Evolutionary conservation across 345 rosid species (phyloP).

Genomic region (Cardamine occulta): DNA sequence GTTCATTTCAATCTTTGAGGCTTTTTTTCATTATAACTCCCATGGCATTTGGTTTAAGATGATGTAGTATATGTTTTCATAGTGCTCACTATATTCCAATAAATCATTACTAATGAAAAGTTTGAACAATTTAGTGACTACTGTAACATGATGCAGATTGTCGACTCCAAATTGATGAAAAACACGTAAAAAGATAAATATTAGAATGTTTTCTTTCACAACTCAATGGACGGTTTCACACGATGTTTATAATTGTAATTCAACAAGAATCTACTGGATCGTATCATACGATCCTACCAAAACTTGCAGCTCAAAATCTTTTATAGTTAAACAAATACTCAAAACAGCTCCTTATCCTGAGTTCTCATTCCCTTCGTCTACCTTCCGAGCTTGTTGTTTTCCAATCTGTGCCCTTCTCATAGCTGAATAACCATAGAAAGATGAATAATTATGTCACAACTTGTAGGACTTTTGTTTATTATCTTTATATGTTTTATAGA

Average conservation of each 20-base stretch:
- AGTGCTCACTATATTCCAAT: background rate
- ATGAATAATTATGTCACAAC: slow-evolving; percentile 5
- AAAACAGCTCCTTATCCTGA: slow-evolving; percentile 22
- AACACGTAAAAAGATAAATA: background rate
- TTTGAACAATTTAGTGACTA: background rate
- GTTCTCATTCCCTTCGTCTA: slow-evolving; percentile 9
- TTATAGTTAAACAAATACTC: background rate
- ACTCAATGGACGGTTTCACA: background rate
- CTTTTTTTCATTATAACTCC: too few relatives aligned
- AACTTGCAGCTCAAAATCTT: slow-evolving; percentile 25
- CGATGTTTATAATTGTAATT: slow-evolving; percentile 4
- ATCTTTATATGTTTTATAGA: background rate
- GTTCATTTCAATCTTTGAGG: too few relatives aligned
- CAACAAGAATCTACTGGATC: slow-evolving; percentile 7
- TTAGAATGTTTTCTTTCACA: slow-evolving; percentile 26
- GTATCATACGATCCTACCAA: slow-evolving; percentile 14
- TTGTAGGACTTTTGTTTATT: background rate
- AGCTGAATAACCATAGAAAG: slow-evolving; percentile 23
- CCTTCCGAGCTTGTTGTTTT: slow-evolving; percentile 24
- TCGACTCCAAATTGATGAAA: background rate
- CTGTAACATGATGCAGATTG: background rate
- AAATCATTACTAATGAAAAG: background rate
- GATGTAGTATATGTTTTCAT: background rate
- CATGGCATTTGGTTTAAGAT: background rate
- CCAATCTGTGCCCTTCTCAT: slow-evolving; percentile 24